Evolutionary conservation across 2,329 filamentous ascomycete genomes (phyloP), one percentile per base, ranked within the genome.

Genomic region (Microdochium trichocladiopsis): DNA sequence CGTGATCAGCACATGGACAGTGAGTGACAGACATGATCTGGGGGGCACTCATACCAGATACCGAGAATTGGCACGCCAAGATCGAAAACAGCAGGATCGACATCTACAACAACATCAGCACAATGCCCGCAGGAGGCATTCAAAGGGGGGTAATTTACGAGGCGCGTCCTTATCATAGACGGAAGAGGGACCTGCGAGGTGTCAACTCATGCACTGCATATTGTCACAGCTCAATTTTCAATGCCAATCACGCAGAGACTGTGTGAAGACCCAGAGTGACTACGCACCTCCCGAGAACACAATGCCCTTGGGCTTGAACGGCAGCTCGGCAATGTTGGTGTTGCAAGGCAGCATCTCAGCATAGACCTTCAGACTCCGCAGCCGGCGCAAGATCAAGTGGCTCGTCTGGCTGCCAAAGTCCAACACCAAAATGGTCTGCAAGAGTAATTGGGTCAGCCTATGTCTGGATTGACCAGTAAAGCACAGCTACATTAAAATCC

Each of bases 311-410:
- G 93, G 93, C 65, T 84, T 90, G 76, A 81, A 95, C 48, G 76
- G 66, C 31, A 96, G 78, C 52, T 94, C 88, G 6, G 81, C 74
- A 22, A 95, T 71, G 75, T 93, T 93, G 62, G 87, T 84, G 47
- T 87, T 95, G 71, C 91, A 95, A 22, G 88, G 88, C 45, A 95
- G 82, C 85, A 95, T 87, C 74, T 96, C 91, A 56, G 84, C 84
- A 75, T 88, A 96, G 67, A 95, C 80, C 73, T 86, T 87, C 70
- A 95, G 79, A 61, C 87, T 83, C 60, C 90, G 81, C 25, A 95
- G 78, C 31, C 89, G 82, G 51, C 89, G 78, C 10, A 84, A 83
- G 63, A 92, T 90, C 37, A 92, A 75, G 68, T 91, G 87, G 41
- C 82, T 84, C 63, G 85, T 87, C 70, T 89, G 86, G 23, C 80